Conservation (phyloP, 2,329 filamentous ascomycete genomes). For the Pleurostoma richardsiae region DNA sequence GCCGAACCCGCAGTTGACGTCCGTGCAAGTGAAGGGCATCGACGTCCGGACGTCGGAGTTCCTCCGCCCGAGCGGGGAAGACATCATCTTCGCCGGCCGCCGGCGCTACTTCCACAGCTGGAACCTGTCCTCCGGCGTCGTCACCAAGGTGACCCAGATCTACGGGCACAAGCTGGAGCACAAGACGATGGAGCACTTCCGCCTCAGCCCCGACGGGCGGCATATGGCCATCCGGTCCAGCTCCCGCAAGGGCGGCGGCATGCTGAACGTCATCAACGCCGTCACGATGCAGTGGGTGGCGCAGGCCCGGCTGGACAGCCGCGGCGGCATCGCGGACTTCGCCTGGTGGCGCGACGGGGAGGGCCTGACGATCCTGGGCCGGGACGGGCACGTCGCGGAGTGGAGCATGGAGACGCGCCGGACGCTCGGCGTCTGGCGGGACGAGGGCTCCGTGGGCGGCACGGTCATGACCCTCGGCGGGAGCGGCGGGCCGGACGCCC, state of each 20-base stretch:
- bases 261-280: conserved; percentile 79
- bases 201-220: conserved; percentile 76
- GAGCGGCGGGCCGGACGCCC: conserved; percentile 48
- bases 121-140: conserved; percentile 75
- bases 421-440: conserved; percentile 78
- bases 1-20: conserved; percentile 86
- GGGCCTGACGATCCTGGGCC: conserved; percentile 77
- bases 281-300: conserved; percentile 82
- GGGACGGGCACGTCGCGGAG: conserved; percentile 85
- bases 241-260: conserved; percentile 77
- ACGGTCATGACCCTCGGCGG: conserved; percentile 79
- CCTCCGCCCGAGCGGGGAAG: conserved; percentile 64
- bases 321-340: conserved; percentile 83
- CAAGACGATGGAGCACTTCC: conserved; percentile 86
- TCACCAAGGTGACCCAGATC: conserved; percentile 77
- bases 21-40: conserved; percentile 77
- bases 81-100: conserved; percentile 83
- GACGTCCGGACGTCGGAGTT: conserved; percentile 84
- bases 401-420: conserved; percentile 67
- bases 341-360: conserved; percentile 85
- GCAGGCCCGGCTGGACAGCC: conserved; percentile 75
- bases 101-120: conserved; percentile 91
- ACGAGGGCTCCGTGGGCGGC: conserved; percentile 83
- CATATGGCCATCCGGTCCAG: conserved; percentile 82
- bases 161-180: conserved; percentile 77